Evolutionary conservation across 345 rosid species (phyloP), one percentile per base, ranked within the genome.

Genomic region (Sonneratia caseolaris): DNA sequence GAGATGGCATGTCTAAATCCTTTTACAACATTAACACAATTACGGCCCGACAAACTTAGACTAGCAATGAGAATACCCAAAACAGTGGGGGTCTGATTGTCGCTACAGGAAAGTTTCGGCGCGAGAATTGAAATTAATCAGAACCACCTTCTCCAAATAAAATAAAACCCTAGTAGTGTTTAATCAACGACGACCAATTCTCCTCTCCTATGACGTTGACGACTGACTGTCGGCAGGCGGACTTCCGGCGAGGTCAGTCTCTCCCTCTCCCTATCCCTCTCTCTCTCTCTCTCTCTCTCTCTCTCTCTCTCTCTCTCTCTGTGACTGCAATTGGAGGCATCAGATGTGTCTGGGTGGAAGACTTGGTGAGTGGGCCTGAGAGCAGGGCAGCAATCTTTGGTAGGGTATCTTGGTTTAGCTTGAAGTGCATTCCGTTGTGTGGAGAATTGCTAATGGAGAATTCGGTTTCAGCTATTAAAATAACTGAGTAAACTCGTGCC

Each of bases 241-340:
- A 57, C 32, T 57, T 57, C 64, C 64, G 32, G 64, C 64, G 64
- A 57, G 64, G 64, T 57, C 64, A 53, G 59, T 19, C 59, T 12
- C 55, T 49, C 19, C 19, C 55, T 7, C 18, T 49, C 15, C 9
- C 7, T 42, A n/a, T n/a, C n/a, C n/a, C n/a, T n/a, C n/a, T 40
- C 43, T 40, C 43, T 8, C 43, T 40, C 43, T 40, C 43, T 40
- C 43, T 40, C 43, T 8, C 43, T 0, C 43, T 40, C 43, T 40
- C 43, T 8, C 43, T 40, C 43, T 40, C 43, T 42, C 45, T 1
- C 61, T 55, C 61, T 55, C 22, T 55, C 61, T 18, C 22, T 55
- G 9, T 57, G 35, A 22, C 21, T n/a, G 64, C 32, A n/a, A 57
- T 57, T 4, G 32, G 24, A 10, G 15, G 51, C 15, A 47, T 9